Evolutionary conservation across 2,329 filamentous ascomycete species (phyloP), one percentile per base, ranked within the genome.

Genomic region (Monosporascus ibericus): DNA sequence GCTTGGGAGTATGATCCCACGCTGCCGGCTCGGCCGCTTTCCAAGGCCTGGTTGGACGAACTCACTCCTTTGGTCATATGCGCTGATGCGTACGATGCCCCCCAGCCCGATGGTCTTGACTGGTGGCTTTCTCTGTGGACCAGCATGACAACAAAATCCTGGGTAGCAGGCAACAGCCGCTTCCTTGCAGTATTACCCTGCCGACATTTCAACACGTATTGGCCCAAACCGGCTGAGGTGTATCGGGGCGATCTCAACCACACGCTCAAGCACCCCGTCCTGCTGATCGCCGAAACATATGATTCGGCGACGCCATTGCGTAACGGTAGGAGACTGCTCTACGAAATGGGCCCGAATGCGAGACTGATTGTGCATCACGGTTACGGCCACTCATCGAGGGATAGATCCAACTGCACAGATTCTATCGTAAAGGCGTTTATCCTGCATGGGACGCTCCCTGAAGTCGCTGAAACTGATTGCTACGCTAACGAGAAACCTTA

Each of bases 301-400:
- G 76, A 79, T 52, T 75, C 76, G 0, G 75, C 75, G 2, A 79
- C 76, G 6, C 76, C 76, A 5, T 59, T 79, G 44, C 69, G 74
- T 5, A 78, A 79, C 51, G 75, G 75, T 1, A 63, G 74, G 14
- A 63, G 75, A 25, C 64, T 79, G 3, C 52, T 72, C 18, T 48
- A 56, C 0, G 75, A 76, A 50, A 77, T 79, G 75, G 76, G 75
- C 0, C 50, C 58, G 7, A 79, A 78, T 51, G 75, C 75, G n/a
- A 59, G 75, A 6, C 62, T 79, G 18, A 65, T 79, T 36, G 74
- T 63, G 5, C 76, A 79, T 51, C 75, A 78, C 51, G 75, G 75
- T 5, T 78, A 77, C 48, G 76, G 76, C 0, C 75, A 79, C 53
- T 70, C 72, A 14, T 75, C 73, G 3, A 62, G 67, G n/a, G 74